Conservation (phyloP, 202 grass and related monocot species). For the Eragrostis tef region DNA sequence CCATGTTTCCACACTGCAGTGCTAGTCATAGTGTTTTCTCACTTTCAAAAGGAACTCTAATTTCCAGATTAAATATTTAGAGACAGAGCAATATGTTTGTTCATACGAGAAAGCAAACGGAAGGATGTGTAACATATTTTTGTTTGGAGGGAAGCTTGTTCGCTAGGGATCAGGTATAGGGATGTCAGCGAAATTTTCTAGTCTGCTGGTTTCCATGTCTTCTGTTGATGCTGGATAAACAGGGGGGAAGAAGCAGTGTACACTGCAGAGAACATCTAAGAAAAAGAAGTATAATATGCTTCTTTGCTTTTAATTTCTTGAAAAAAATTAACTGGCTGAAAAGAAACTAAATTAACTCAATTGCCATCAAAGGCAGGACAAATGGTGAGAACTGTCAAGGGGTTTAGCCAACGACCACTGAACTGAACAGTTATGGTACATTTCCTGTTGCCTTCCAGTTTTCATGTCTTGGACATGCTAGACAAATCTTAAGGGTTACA, state of each 20-base stretch:
- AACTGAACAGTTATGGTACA: background rate
- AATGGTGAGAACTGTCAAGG: constrained; percentile 16
- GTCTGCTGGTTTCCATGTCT: background rate
- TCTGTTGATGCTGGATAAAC: background rate
- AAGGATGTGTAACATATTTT: background rate
- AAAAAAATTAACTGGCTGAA: background rate
- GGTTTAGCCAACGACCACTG: background rate
- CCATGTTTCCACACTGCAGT: background rate
- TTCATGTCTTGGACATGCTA: background rate
- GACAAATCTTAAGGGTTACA: background rate
- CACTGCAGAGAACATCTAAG: background rate
- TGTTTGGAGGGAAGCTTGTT: background rate
- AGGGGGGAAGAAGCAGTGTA: background rate
- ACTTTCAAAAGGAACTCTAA: background rate
- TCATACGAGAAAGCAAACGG: background rate
- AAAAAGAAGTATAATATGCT: background rate
- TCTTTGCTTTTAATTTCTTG: background rate
- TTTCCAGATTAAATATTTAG: background rate
- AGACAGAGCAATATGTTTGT: background rate
- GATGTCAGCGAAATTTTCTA: background rate
- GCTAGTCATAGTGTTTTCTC: background rate
- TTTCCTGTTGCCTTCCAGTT: background rate
- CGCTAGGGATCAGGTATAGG: background rate
- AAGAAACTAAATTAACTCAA: background rate
- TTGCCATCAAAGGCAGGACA: background rate